Conservation (phyloP, 2,329 filamentous ascomycete genomes). For the Incumbomyces lentus region DNA sequence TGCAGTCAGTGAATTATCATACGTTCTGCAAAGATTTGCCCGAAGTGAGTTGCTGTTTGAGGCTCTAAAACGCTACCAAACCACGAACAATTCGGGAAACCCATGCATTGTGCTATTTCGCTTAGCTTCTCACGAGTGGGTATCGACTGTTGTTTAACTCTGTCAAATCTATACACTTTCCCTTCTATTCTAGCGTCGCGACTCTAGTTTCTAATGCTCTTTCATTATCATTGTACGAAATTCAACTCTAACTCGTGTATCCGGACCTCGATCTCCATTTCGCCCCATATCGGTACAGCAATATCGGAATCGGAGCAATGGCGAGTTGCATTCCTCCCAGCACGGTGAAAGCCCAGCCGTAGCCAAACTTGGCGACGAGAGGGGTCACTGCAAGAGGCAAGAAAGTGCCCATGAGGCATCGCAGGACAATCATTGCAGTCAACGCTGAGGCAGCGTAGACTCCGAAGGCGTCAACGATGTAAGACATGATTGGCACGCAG, state of each 20-base stretch:
- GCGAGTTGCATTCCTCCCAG: constrained; percentile 13
- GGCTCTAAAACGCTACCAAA: too few species aligned
- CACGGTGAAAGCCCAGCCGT: constrained; percentile 19
- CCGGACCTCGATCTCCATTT: constrained; percentile 13
- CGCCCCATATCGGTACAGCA: constrained; percentile 14
- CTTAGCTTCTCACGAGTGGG: too few species aligned
- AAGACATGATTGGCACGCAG: constrained; percentile 17
- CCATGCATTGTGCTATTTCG: too few species aligned
- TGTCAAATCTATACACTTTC: too few species aligned
- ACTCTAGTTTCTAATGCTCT: neutral
- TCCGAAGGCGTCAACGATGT: constrained; percentile 22
- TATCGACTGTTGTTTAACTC: too few species aligned
- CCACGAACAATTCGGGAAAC: too few species aligned
- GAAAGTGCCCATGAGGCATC: constrained; percentile 21
- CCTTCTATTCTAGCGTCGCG: too few species aligned
- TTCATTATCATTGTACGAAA: neutral
- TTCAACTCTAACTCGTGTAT: constrained; percentile 11
- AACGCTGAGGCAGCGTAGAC: constrained; percentile 34
- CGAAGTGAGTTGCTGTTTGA: too few species aligned
- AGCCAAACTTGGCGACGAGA: constrained; percentile 17
- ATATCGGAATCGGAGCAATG: constrained; percentile 16
- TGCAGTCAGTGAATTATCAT: too few species aligned
- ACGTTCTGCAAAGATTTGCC: too few species aligned
- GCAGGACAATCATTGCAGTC: constrained; percentile 19
- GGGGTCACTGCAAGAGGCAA: constrained; percentile 17